These are phyloP conservation scores for Diatrype stigma DNA, from an alignment of 2,329 filamentous ascomycete species.

Conservation along the genomic window DNA sequence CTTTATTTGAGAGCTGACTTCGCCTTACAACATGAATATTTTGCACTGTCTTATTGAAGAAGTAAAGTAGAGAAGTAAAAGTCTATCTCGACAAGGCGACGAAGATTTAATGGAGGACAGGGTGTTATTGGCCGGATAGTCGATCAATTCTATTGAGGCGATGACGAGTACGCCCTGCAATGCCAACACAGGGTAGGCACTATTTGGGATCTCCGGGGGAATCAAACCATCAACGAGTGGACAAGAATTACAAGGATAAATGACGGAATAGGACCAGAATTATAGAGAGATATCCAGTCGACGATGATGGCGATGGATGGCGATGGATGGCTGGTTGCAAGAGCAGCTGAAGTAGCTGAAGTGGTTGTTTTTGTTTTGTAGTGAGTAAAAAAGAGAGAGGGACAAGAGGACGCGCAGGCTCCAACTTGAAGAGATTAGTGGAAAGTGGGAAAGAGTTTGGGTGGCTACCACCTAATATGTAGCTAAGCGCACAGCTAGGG, in stretches of 20 bases:
- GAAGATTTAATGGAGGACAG: background rate
- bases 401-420: too few relatives aligned
- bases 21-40: background rate
- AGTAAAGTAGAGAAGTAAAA: background rate
- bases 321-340: background rate
- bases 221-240: background rate
- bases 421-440: too few relatives aligned
- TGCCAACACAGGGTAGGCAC: background rate
- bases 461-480: too few relatives aligned
- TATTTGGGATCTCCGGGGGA: background rate
- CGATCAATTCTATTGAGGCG: background rate
- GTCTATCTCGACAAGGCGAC: background rate
- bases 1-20: background rate
- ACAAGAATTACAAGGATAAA: background rate
- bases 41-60: background rate
- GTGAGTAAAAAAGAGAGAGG: too few relatives aligned
- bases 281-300: background rate
- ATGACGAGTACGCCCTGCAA: background rate
- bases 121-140: background rate
- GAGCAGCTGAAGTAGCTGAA: background rate
- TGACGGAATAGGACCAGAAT: background rate
- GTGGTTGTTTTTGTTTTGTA: background rate
- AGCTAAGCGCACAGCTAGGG: too few relatives aligned
- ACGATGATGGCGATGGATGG: background rate
- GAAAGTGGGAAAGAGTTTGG: too few relatives aligned